Percentiles rank a stretch among this genome's conserved stretches.
Evolutionary conservation across 2,329 filamentous ascomycete species (phyloP).

Genomic region (Monosporascus sp.): DNA sequence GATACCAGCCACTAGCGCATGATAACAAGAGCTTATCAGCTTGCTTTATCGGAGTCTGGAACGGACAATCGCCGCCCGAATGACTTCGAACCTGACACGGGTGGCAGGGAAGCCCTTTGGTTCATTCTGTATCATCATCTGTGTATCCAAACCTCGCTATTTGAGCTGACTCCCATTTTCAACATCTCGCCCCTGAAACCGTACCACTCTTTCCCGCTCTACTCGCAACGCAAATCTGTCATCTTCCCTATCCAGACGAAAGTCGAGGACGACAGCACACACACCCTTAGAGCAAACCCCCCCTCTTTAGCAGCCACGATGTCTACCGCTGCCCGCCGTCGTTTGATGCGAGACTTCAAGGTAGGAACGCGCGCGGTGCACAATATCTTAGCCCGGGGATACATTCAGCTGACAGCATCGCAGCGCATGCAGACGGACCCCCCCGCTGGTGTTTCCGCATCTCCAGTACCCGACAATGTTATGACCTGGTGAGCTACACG

Average conservation of each 20-base stretch:
- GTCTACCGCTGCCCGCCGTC: slow-evolving; percentile 92
- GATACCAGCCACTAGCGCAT: too few species aligned
- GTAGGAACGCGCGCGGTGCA: slow-evolving; percentile 37
- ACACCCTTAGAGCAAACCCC: neutral
- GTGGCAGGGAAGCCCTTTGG: neutral
- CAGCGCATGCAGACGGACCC: slow-evolving; percentile 99
- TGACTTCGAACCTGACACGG: neutral
- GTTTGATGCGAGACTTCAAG: slow-evolving; percentile 99
- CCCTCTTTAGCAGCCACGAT: slow-evolving; percentile 39
- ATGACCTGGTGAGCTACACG: slow-evolving; percentile 75
- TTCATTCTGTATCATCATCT: neutral
- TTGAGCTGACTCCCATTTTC: neutral
- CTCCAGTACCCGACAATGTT: slow-evolving; percentile 91
- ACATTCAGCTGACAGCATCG: slow-evolving; percentile 14
- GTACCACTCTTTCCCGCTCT: neutral
- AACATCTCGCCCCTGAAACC: neutral
- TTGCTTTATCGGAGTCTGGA: neutral
- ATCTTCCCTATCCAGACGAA: neutral
- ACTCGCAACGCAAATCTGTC: neutral
- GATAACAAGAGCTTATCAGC: neutral
- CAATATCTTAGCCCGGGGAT: slow-evolving; percentile 2
- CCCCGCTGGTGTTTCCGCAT: slow-evolving; percentile 92
- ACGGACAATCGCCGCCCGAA: neutral
- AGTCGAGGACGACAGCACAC: too few species aligned
- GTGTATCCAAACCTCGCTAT: neutral